Conservation (phyloP, 2,329 filamentous ascomycete species). For the Colletotrichum sp. region DNA sequence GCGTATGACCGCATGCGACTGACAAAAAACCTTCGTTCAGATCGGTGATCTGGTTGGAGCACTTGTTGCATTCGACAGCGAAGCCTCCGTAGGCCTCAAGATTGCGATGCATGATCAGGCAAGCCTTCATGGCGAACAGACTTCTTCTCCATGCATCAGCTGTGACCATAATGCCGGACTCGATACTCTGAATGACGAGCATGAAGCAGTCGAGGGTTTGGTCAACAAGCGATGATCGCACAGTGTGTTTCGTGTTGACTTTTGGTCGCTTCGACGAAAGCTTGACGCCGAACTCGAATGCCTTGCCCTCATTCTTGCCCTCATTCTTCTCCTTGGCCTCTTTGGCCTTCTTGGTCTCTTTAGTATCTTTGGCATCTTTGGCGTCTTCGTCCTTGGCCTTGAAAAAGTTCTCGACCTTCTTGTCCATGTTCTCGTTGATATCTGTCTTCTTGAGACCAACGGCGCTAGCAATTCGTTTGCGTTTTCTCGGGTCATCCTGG, state of each 20-base stretch:
- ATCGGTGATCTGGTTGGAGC: not conserved
- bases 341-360: not conserved
- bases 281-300: conserved; percentile 25
- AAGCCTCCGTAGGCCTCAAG: not conserved
- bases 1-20: conserved; percentile 5
- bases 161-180: not conserved
- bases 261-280: conserved; percentile 5
- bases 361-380: not conserved
- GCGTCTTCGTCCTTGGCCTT: not conserved
- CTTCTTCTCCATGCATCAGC: not conserved
- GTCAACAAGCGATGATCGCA: conserved; percentile 6
- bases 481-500: not conserved
- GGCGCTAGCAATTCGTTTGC: not conserved
- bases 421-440: not conserved
- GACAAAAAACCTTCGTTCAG: not conserved
- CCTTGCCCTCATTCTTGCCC: not conserved
- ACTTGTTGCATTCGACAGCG: not conserved
- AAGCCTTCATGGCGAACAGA: not conserved
- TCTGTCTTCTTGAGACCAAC: not conserved
- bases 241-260: not conserved
- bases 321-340: not conserved
- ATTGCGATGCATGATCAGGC: not conserved
- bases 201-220: conserved; percentile 24
- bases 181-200: conserved; percentile 22
- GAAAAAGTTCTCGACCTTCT: not conserved